Conservation (phyloP, 1,284 basidiomycete species). For the Marasmius tenuissimus region DNA sequence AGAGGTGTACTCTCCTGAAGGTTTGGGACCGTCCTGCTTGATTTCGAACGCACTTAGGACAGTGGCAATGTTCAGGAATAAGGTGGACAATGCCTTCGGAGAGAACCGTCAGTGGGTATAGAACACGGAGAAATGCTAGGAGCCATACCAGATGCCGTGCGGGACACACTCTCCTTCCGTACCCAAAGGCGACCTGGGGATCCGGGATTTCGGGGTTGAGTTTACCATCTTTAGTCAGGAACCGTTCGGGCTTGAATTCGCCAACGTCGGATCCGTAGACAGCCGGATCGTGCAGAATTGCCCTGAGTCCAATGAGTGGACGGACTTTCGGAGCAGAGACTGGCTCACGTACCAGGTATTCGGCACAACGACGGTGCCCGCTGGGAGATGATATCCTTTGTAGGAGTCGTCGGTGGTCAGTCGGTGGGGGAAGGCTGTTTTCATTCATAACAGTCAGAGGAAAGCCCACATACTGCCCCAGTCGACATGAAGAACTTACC, state of each 20-base stretch:
- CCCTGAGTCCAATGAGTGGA: slow-evolving; percentile 3
- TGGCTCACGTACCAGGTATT: slow-evolving; percentile 12
- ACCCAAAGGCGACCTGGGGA: slow-evolving; percentile 13
- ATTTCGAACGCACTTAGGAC: slow-evolving; percentile 12
- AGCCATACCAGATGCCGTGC: slow-evolving; percentile 4
- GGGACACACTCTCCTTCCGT: slow-evolving; percentile 14
- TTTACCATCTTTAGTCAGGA: slow-evolving; percentile 9
- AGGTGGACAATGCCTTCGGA: not conserved
- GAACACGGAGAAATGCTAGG: not conserved
- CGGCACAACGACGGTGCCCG: slow-evolving; percentile 12
- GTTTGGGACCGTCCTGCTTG: not conserved
- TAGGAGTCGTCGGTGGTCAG: slow-evolving; percentile 13
- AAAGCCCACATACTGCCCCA: not conserved
- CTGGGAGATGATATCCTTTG: slow-evolving; percentile 13
- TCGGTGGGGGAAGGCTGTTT: slow-evolving; percentile 13
- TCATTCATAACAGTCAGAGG: not conserved
- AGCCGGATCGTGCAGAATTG: slow-evolving; percentile 10
- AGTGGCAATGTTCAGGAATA: slow-evolving; percentile 12
- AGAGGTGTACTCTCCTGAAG: slow-evolving; percentile 4
- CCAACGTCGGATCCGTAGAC: slow-evolving; percentile 10
- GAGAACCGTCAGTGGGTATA: not conserved
- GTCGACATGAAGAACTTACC: slow-evolving; percentile 3
- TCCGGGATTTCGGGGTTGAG: slow-evolving; percentile 7
- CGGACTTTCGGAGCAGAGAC: not conserved
- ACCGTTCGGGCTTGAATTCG: slow-evolving; percentile 14